Base-by-base conservation (phyloP, 345 rosid genomes). In the Eucalyptus guilfoylei region DNA sequence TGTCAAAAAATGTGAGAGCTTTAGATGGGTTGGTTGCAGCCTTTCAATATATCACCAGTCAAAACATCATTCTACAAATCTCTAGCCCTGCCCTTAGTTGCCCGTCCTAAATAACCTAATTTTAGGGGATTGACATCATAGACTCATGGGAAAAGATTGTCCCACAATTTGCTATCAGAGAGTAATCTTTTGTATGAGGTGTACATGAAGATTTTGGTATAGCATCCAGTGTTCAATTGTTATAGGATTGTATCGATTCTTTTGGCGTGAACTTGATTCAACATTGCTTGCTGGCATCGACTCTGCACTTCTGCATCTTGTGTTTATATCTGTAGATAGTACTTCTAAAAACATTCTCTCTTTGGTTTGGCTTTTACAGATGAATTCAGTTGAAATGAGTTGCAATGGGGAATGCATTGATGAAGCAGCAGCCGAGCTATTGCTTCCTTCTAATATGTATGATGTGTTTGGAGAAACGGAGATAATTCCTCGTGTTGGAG, bases 401-500 rank as follows among this genome's bases (percentile, higher is more conserved):
- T 88, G 85, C 45, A 60, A 26, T 86, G 91, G 88, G 90, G 89
- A 47, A 69, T 85, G 91, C 90, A 86, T 50, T 85, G 92, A 89
- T 49, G 92, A 93, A 80, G 91, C 91, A 48, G 88, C 88, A 76
- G 80, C 88, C 2, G 95, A 91, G 90, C 91, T 91, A 32, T 89
- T 86, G 88, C 88, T 90, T 86, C 91, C 89, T 86, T 80, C 86
- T 21, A 92, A 89, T 87, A 49, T 92, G 91, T 89, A 90, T 87
- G 94, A 91, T 80, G 90, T 87, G 85, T 89, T 50, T 80, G 92
- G 94, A 87, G 95, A 95, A 81, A 90, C 93, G 45, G 94, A 93
- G 89, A 69, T 94, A 88, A 89, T 90, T 89, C 95, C 97, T 87
- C 94, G 95, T 48, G 89, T 95, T 87, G 96, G 97, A 86, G 94